phyloP scores from a whole-genome alignment of 140 eudicot species.

The Senecio squalidus region DNA sequence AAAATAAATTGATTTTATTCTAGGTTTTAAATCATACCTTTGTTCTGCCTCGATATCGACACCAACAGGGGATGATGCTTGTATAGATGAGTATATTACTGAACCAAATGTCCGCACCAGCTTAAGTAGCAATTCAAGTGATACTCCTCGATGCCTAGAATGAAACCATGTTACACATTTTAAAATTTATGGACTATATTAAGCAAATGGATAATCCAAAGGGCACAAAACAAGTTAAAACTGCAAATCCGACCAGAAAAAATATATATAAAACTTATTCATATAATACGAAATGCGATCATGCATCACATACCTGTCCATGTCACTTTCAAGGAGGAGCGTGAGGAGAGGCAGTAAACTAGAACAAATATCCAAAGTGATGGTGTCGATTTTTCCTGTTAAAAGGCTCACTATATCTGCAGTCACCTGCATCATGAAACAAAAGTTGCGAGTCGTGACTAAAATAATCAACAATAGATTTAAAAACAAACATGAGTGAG shows the following conservation, averaged over 20 bases:
- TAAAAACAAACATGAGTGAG: background rate
- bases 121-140: conserved; percentile 79
- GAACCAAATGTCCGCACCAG: conserved; percentile 88
- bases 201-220: background rate
- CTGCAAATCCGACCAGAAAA: background rate
- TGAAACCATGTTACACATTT: conserved; percentile 2
- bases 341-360: conserved; percentile 74
- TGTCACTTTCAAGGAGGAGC: conserved; percentile 70
- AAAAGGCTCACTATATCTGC: conserved; percentile 70
- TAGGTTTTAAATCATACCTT: too few species aligned
- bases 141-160: conserved; percentile 63
- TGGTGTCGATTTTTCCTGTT: conserved; percentile 62
- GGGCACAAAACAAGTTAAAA: background rate
- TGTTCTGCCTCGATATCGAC: conserved; percentile 96
- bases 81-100: conserved; percentile 72
- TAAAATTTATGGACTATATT: too few species aligned
- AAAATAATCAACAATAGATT: background rate
- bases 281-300: background rate
- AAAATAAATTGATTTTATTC: too few species aligned
- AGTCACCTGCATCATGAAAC: conserved; percentile 50
- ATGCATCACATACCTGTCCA: conserved; percentile 59
- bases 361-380: conserved; percentile 83
- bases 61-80: conserved; percentile 83
- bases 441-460: conserved; percentile 10
- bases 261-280: background rate